These are phyloP conservation scores for Oryza glaberrima DNA, from an alignment of 176 grass and related monocot species.

Conservation along the genomic window DNA sequence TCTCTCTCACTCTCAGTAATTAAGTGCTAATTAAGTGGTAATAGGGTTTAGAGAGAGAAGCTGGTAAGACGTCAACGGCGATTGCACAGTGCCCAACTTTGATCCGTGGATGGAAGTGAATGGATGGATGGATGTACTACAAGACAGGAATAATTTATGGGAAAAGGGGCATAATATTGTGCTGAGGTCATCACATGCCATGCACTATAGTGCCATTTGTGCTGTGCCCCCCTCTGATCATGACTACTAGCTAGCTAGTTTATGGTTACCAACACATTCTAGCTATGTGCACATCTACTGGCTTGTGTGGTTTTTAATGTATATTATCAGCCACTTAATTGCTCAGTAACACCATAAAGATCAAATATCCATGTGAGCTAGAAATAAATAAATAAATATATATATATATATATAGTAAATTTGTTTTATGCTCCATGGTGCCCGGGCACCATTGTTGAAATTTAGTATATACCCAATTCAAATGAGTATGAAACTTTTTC, in stretches of 20 bases:
- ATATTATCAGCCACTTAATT: too few species aligned
- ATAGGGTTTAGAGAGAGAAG: background rate
- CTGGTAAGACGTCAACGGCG: slow-evolving; percentile 49
- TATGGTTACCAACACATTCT: slow-evolving; percentile 7
- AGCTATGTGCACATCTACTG: background rate
- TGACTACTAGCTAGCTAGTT: slow-evolving; percentile 4
- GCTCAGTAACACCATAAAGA: too few species aligned
- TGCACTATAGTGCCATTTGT: background rate
- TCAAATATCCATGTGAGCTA: too few species aligned
- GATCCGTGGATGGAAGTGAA: slow-evolving; percentile 30
- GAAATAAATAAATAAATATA: too few species aligned
- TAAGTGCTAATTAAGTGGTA: background rate
- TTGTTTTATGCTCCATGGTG: too few species aligned
- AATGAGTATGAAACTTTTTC: too few species aligned
- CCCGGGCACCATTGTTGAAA: too few species aligned
- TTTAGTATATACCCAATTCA: too few species aligned
- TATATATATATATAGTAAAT: too few species aligned
- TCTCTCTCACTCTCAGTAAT: background rate
- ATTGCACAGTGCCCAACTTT: slow-evolving; percentile 43
- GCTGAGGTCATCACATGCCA: slow-evolving; percentile 49
- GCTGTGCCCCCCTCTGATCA: background rate
- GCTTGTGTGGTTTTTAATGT: background rate
- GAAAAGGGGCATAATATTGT: background rate
- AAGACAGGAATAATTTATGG: slow-evolving; percentile 12
- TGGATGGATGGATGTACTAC: slow-evolving; percentile 34